These are phyloP conservation scores for Fraxinus floribunda DNA, from an alignment of 305 asterid species.

Conservation along the genomic window DNA sequence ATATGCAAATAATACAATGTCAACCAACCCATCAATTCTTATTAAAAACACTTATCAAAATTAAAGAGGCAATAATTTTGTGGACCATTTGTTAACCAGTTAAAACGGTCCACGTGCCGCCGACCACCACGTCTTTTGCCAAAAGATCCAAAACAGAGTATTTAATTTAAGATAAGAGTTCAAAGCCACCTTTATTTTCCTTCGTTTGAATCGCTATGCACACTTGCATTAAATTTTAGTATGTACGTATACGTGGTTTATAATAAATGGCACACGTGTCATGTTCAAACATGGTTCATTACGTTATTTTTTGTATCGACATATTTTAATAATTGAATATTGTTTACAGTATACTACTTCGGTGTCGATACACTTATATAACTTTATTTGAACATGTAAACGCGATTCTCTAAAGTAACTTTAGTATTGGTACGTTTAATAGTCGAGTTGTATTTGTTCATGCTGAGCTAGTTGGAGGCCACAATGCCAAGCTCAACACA, in stretches of 20 bases:
- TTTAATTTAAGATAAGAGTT: conserved; percentile 8
- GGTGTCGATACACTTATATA: background rate
- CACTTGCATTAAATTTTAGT: background rate
- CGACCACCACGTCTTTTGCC: conserved; percentile 11
- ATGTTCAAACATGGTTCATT: background rate
- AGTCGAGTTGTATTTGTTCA: background rate
- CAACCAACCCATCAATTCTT: too few relatives aligned
- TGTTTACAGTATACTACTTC: background rate
- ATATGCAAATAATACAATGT: background rate
- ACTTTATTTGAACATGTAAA: background rate
- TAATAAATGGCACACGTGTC: background rate
- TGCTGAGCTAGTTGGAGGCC: background rate
- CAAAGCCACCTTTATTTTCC: background rate
- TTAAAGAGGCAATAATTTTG: background rate
- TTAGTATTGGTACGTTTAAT: too few relatives aligned
- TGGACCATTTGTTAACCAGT: conserved; percentile 22
- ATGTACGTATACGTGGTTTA: background rate
- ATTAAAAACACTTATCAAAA: background rate
- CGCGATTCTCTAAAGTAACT: background rate
- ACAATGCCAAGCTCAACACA: background rate
- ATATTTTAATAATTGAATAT: background rate
- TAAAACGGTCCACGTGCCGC: conserved; percentile 30
- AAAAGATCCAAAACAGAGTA: conserved; percentile 9
- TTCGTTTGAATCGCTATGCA: background rate
- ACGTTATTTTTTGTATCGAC: background rate